These are phyloP conservation scores for Dactylellina parvicollis DNA, from an alignment of 2,329 filamentous ascomycete genomes.

Conservation along the genomic window DNA sequence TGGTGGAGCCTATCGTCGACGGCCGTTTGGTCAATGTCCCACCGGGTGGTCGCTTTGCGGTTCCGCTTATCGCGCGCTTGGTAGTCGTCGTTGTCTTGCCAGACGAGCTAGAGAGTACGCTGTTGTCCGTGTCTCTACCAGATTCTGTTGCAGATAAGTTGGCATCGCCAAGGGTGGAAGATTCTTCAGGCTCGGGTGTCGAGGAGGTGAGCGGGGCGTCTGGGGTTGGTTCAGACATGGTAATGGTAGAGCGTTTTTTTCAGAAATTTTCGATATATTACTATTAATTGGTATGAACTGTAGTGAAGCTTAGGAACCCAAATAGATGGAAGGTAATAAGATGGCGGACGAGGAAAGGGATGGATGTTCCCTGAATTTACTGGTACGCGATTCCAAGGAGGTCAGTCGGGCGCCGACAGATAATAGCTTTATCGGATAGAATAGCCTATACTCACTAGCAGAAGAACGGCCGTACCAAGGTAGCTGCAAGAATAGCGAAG, in stretches of 20 bases:
- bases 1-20: slow-evolving; percentile 35
- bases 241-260: not conserved
- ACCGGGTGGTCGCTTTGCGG: slow-evolving; percentile 48
- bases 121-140: slow-evolving; percentile 40
- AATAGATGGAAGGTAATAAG: not conserved
- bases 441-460: not conserved
- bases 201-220: slow-evolving; percentile 46
- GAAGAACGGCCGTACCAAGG: not conserved
- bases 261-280: not conserved
- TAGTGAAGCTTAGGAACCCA: not conserved
- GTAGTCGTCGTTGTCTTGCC: slow-evolving; percentile 37
- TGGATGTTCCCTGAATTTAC: not conserved
- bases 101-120: slow-evolving; percentile 42
- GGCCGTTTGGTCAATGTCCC: slow-evolving; percentile 52
- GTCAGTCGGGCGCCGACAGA: slow-evolving; percentile 15
- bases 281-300: slow-evolving; percentile 3
- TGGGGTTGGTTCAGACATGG: slow-evolving; percentile 40
- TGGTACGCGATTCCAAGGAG: slow-evolving; percentile 24
- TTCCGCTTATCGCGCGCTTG: slow-evolving; percentile 34
- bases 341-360: slow-evolving; percentile 1
- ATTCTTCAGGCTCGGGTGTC: slow-evolving; percentile 46
- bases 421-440: slow-evolving; percentile 4
- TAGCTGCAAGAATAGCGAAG: slow-evolving; percentile 29
- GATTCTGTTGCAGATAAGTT: slow-evolving; percentile 49
- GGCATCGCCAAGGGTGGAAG: slow-evolving; percentile 21